phyloP scores from a whole-genome alignment of 306 rosid genomes.

The Quercus variabilis region DNA sequence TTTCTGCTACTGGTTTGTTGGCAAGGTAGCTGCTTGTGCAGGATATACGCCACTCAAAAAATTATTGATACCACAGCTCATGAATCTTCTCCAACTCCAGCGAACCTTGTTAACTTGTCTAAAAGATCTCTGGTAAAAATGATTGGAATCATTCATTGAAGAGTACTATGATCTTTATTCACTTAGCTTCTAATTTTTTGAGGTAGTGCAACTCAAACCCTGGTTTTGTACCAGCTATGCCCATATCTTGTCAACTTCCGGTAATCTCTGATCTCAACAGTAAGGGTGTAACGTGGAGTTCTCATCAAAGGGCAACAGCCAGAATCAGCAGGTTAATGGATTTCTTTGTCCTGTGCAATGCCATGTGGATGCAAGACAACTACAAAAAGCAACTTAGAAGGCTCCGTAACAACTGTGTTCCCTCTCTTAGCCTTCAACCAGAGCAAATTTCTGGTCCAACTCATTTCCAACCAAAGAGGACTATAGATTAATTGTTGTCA shows the following conservation, averaged over 20 bases:
- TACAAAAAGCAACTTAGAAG: no score
- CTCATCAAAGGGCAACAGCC: not conserved
- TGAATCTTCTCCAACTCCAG: not conserved
- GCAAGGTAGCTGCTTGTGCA: no score
- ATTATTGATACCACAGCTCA: not conserved
- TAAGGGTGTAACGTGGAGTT: not conserved
- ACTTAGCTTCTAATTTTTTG: not conserved
- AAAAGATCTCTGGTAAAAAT: not conserved
- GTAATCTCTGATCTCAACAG: not conserved
- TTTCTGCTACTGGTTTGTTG: no score
- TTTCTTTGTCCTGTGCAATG: no score
- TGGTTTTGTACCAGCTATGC: not conserved
- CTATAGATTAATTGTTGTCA: not conserved
- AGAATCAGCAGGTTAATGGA: no score
- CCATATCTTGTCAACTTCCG: not conserved
- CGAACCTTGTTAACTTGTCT: not conserved
- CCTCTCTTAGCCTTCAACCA: no score
- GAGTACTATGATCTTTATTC: not conserved
- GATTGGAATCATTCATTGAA: not conserved
- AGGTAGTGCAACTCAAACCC: no score
- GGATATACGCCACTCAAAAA: no score
- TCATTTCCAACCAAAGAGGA: conserved; percentile 14
- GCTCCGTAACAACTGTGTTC: no score
- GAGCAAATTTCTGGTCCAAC: no score
- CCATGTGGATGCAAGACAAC: no score